Evolutionary conservation across 306 rosid genomes (phyloP), one percentile per base, ranked within the genome.

Genomic region (Styphnolobium japonicum): DNA sequence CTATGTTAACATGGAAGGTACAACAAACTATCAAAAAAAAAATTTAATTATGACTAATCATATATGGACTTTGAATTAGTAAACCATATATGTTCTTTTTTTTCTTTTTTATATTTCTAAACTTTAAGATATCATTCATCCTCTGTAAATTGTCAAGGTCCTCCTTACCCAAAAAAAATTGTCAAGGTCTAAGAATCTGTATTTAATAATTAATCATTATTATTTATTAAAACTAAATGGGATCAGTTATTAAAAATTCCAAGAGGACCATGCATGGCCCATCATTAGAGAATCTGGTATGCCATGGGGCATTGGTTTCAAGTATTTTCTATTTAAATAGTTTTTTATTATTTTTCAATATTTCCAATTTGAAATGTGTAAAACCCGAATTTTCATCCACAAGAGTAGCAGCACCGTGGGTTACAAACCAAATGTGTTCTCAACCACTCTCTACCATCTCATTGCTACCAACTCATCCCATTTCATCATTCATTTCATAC

Each of bases 381-480:
- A 48, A 48, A 31, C 62, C 65, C 34, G 21, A 72, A 71, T 22
- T 72, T 90, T 85, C 67, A 86, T 90, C 45, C 94, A 90, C 84
- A 88, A 86, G 87, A 88, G 92, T 79, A 75, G 85, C 62, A 81
- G 89, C 46, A 86, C 91, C 5, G 92, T 85, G 19, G 95, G 92
- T 37, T 90, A 90, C 71, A 83, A 91, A 70, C 85, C 91, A 71
- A 79, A 81, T n/a, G 92, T 88, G 7, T 88, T 90, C 75, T 90
- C 92, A 15, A 86, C 91, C 23, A 90, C 90, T 65, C 87, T 90
- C 0, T 85, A 89, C n/a, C 95, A 88, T 85, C 91, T 87, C 53
- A 80, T 80, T 1, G 89, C 88, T 34, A 85, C 91, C 65, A 88
- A 85, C 49, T 88, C 89, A 37, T 61, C 85, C 48, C 87, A 85